Evolutionary conservation across 495 filamentous ascomycete genomes (phyloP), one percentile per base, ranked within the genome.

Genomic region (Sabuloglossum arenarium): DNA sequence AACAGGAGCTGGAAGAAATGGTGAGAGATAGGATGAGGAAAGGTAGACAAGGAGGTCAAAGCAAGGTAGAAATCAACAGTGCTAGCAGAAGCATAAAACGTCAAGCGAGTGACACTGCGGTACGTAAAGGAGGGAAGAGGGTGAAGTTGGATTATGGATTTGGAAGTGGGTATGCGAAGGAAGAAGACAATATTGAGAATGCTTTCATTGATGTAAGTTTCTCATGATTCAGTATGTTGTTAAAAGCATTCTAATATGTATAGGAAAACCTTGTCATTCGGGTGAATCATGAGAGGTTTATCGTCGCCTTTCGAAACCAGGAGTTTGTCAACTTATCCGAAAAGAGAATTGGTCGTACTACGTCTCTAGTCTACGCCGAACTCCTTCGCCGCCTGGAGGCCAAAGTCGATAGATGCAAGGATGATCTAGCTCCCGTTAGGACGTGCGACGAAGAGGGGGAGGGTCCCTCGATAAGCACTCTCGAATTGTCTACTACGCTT

Each of bases 201-300:
- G 3, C 47, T 30, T 51, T 16, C 16, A 11, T 51, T 27, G 24
- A 51, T 28, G 47, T 51, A 19, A 51, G 6, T 49, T 19, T 51
- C 24, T 12, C 24, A 11, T 51, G 2, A 23, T 4, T 14, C 3
- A 6, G 25, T 39, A 25, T 37, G 31, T n/a, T 19, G 27, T 58
- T 27, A 21, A 24, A 3, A 46, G 0, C 25, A 3, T 53, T 2
- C 30, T 56, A n/a, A 31, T n/a, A 46, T 27, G 23, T 16, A 12
- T 53, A 80, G 76, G 68, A 75, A 30, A 68, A 81, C 54, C 67
- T 86, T 53, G 76, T 86, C 23, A 70, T 97, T 47, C 80, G 85
- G 29, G 73, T 96, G 25, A 94, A 95, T 65, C 82, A 87, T 63
- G 83, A 86, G 34, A 95, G 89, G 63, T 81, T 86, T 46, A 73